These are phyloP conservation scores for Debaryomyces robertsiae DNA, from an alignment of 1,139 yeast species.

Conservation along the genomic window DNA sequence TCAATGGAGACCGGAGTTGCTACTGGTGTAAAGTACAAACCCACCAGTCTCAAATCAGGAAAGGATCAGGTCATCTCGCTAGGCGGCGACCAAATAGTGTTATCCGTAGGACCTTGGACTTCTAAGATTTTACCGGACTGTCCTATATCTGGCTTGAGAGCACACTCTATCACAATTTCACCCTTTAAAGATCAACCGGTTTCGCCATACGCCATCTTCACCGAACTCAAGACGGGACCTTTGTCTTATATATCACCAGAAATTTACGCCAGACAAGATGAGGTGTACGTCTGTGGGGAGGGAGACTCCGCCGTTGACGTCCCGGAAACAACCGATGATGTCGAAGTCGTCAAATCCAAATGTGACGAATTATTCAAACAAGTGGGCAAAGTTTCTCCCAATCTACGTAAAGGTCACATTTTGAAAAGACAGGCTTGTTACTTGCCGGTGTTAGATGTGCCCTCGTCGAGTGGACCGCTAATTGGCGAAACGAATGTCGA, in stretches of 20 bases:
- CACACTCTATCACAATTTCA: conserved; percentile 90
- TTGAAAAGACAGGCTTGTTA: conserved; percentile 92
- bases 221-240: conserved; percentile 75
- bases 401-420: conserved; percentile 72
- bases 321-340: conserved; percentile 94
- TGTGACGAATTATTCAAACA: conserved; percentile 86
- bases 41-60: conserved; percentile 51
- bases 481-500: conserved; percentile 90
- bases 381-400: conserved; percentile 77
- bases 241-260: conserved; percentile 83
- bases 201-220: conserved; percentile 91
- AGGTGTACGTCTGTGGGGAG: conserved; percentile 96
- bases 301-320: conserved; percentile 89
- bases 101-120: conserved; percentile 96
- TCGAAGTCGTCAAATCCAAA: conserved; percentile 81
- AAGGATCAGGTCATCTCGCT: conserved; percentile 40
- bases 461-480: conserved; percentile 89
- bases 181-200: conserved; percentile 73
- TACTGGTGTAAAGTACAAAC: conserved; percentile 65
- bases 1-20: conserved; percentile 65
- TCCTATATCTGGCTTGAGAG: conserved; percentile 89
- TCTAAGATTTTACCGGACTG: conserved; percentile 86
- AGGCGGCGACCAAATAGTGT: conserved; percentile 72
- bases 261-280: conserved; percentile 92
- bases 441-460: conserved; percentile 90